These are phyloP conservation scores for Silene vulgaris DNA, from an alignment of 179 eudicot species.

Conservation along the genomic window DNA sequence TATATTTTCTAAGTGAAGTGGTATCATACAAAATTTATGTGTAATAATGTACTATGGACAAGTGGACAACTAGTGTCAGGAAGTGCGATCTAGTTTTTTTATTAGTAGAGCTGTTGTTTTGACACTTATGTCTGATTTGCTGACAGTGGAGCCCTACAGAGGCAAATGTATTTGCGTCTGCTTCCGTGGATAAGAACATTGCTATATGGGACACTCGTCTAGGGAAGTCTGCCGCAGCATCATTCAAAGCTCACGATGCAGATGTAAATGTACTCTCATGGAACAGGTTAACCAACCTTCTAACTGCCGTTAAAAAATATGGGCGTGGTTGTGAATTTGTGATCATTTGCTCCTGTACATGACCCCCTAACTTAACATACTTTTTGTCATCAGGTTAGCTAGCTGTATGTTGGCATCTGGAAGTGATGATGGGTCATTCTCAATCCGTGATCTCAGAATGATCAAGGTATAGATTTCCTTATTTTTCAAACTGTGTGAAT, in stretches of 20 bases:
- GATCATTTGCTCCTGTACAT: neutral
- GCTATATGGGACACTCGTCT: conserved; percentile 83
- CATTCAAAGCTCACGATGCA: conserved; percentile 81
- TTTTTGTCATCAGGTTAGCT: conserved; percentile 50
- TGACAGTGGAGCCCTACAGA: conserved; percentile 95
- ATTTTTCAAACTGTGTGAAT: neutral
- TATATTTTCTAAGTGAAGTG: too few species aligned
- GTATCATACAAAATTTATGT: too few species aligned
- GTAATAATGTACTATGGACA: neutral
- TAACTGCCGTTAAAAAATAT: neutral
- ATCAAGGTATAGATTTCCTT: conserved; percentile 46
- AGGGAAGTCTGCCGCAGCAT: conserved; percentile 59
- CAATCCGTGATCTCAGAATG: conserved; percentile 72
- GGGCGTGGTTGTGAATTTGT: neutral
- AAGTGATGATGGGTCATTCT: conserved; percentile 88
- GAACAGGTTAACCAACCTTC: conserved; percentile 59
- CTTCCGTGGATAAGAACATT: conserved; percentile 77
- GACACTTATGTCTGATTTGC: conserved; percentile 13
- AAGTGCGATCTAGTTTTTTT: neutral
- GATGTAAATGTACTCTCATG: conserved; percentile 97
- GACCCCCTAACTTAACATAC: neutral
- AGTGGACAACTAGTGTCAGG: neutral
- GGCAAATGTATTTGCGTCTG: conserved; percentile 77
- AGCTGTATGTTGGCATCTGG: conserved; percentile 89
- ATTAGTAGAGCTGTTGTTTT: neutral